These are phyloP conservation scores for Pythium dissimile DNA, from an alignment of 352 stramenopile genomes.

Conservation along the genomic window DNA sequence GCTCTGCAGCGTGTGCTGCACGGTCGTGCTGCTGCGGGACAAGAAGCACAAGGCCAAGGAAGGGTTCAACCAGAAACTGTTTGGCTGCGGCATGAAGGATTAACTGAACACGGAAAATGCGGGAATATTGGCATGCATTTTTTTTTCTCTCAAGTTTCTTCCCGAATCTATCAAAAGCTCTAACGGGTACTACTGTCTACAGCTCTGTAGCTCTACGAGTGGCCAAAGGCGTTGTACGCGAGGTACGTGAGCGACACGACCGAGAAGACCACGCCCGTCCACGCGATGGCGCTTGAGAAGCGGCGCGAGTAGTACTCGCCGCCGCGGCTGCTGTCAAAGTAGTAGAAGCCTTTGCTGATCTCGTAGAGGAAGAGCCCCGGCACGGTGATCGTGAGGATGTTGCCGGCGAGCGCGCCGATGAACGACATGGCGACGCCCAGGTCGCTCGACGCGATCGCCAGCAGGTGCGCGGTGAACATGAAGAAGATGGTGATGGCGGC, in stretches of 20 bases:
- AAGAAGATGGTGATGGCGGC: conserved; percentile 63
- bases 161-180: background rate
- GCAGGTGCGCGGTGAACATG: conserved; percentile 56
- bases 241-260: conserved; percentile 68
- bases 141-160: background rate
- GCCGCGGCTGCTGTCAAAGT: conserved; percentile 34
- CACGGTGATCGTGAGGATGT: conserved; percentile 65
- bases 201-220: background rate
- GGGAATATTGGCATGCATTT: background rate
- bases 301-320: conserved; percentile 51
- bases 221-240: conserved; percentile 37
- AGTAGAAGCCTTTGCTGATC: conserved; percentile 46
- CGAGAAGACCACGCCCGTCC: conserved; percentile 51
- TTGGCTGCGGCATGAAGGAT: conserved; percentile 65
- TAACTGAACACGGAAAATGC: conserved; percentile 24
- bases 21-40: conserved; percentile 67
- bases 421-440: conserved; percentile 76
- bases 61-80: conserved; percentile 78
- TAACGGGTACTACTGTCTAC: background rate
- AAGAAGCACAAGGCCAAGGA: conserved; percentile 72
- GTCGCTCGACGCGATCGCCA: conserved; percentile 58
- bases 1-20: conserved; percentile 76
- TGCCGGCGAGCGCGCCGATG: conserved; percentile 67
- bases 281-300: conserved; percentile 45
- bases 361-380: conserved; percentile 78